Percentiles rank a stretch among this genome's conserved stretches.
Conservation (phyloP, 2,329 filamentous ascomycete genomes). For the Didymella lethalis region DNA sequence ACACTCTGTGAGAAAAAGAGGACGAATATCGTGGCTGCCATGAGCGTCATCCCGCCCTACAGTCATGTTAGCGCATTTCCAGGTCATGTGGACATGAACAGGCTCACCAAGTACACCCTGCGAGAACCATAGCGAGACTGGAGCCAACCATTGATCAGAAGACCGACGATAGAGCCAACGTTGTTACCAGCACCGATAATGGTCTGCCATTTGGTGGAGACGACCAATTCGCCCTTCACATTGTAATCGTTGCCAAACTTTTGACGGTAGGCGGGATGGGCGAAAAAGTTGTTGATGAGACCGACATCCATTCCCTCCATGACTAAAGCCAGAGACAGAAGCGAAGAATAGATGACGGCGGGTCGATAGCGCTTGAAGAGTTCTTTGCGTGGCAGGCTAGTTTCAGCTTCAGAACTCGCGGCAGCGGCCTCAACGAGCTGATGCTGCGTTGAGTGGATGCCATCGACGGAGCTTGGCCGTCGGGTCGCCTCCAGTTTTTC, state of each 20-base stretch:
- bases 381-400: not conserved
- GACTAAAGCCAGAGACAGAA: conserved; percentile 82
- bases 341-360: conserved; percentile 22
- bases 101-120: not conserved
- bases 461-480: not conserved
- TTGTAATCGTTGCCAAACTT: not conserved
- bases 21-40: conserved; percentile 44
- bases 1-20: conserved; percentile 52
- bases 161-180: not conserved
- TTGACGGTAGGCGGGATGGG: conserved; percentile 51
- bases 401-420: not conserved
- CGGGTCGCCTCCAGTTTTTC: not conserved
- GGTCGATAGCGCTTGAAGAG: not conserved
- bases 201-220: not conserved
- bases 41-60: not conserved
- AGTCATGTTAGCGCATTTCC: not conserved
- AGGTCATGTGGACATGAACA: not conserved
- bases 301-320: conserved; percentile 88
- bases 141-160: not conserved
- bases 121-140: not conserved
- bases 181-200: not conserved
- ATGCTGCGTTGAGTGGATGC: not conserved
- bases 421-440: not conserved
- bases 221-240: not conserved
- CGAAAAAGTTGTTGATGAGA: conserved; percentile 78